These are phyloP conservation scores for Fraxinus anomala DNA, from an alignment of 257 asterid genomes.

Conservation along the genomic window DNA sequence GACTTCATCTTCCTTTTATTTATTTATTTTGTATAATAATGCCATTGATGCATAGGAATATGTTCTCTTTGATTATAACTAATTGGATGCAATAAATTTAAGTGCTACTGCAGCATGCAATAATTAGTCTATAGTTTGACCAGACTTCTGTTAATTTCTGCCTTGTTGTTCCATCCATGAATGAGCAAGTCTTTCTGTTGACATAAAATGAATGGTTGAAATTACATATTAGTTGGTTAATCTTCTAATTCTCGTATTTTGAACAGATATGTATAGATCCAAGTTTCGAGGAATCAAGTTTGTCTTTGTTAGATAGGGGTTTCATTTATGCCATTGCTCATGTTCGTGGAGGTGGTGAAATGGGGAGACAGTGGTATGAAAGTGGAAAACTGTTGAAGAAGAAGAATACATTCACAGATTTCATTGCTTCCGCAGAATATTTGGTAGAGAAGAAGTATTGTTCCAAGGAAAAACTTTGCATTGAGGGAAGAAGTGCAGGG, in stretches of 20 bases:
- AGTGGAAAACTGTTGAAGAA: conserved; percentile 85
- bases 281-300: conserved; percentile 68
- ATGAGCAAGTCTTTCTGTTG: background rate
- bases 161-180: conserved; percentile 5
- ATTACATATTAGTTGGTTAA: background rate
- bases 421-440: conserved; percentile 81
- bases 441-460: conserved; percentile 77
- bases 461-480: conserved; percentile 81
- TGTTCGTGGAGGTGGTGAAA: conserved; percentile 98
- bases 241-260: conserved; percentile 33
- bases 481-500: conserved; percentile 95
- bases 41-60: background rate
- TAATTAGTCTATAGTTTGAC: background rate
- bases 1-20: conserved; percentile 1
- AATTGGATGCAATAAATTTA: conserved; percentile 16
- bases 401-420: conserved; percentile 89
- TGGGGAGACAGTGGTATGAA: conserved; percentile 99
- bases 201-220: background rate
- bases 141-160: background rate
- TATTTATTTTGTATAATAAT: background rate
- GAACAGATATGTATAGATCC: conserved; percentile 86
- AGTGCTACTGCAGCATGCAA: background rate
- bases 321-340: conserved; percentile 78
- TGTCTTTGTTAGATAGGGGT: conserved; percentile 91
- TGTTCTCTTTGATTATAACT: background rate